Percentiles rank a stretch among this genome's conserved stretches.
Conservation (phyloP, 345 rosid genomes). For the Toxicodendron radicans region DNA sequence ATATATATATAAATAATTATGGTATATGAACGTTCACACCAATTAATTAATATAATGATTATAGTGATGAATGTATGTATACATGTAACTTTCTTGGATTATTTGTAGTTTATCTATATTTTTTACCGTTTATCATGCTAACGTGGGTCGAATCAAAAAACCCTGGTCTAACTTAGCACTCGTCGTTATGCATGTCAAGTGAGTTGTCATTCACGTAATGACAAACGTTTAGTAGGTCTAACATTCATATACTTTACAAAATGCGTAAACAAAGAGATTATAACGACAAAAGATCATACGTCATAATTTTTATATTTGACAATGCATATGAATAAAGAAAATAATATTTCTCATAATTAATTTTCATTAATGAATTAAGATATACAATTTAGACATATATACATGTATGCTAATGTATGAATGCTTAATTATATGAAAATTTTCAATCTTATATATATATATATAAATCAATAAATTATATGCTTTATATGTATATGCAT, state of each 20-base stretch:
- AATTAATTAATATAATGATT: background rate
- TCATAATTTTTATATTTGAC: background rate
- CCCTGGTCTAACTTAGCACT: background rate
- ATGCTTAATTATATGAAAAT: background rate
- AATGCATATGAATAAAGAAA: background rate
- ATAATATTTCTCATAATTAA: background rate
- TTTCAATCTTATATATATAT: background rate
- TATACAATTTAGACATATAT: background rate
- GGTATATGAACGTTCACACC: no score
- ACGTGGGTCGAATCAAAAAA: background rate
- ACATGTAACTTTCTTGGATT: background rate
- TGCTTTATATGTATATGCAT: no score
- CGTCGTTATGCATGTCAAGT: slow-evolving; percentile 18
- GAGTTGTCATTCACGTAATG: slow-evolving; percentile 11
- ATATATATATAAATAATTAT: no score
- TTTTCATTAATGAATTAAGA: background rate
- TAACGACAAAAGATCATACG: background rate
- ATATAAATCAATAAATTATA: no score
- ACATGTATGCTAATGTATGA: background rate
- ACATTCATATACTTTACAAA: slow-evolving; percentile 2
- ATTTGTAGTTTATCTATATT: background rate
- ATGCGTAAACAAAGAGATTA: background rate
- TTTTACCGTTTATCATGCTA: background rate
- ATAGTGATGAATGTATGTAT: background rate
- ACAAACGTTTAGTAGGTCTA: background rate